Evolutionary conservation across 768 basidiomycete genomes (phyloP).

Genomic region (Hebeloma cylindrosporum): DNA sequence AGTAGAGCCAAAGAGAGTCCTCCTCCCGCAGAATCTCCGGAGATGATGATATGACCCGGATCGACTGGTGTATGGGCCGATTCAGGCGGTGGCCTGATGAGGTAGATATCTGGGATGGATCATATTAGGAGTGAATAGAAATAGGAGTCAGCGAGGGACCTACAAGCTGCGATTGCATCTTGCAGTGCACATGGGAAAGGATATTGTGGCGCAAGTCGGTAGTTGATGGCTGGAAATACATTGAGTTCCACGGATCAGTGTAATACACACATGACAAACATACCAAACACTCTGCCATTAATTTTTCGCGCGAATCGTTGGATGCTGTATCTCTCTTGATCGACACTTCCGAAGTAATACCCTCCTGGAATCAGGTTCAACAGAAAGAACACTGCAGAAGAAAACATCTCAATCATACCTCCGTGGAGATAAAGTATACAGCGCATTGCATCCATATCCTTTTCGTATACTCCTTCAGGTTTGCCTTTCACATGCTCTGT

Average conservation of each 20-base stretch:
- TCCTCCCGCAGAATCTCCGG: slow-evolving; percentile 93
- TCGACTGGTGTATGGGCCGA: slow-evolving; percentile 77
- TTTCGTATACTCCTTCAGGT: slow-evolving; percentile 46
- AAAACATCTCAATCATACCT: slow-evolving; percentile 39
- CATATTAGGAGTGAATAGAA: neutral
- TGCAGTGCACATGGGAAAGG: slow-evolving; percentile 94
- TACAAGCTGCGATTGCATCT: slow-evolving; percentile 86
- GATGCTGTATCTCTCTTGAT: slow-evolving; percentile 75
- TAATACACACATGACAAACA: slow-evolving; percentile 14
- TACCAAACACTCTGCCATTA: slow-evolving; percentile 84
- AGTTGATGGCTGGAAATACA: slow-evolving; percentile 62
- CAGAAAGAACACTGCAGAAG: neutral
- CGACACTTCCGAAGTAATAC: slow-evolving; percentile 83
- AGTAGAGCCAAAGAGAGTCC: slow-evolving; percentile 82
- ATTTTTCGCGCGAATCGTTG: slow-evolving; percentile 90
- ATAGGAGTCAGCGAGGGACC: neutral
- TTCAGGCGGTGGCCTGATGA: slow-evolving; percentile 83
- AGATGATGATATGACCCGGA: slow-evolving; percentile 79
- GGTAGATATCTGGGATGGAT: slow-evolving; percentile 67
- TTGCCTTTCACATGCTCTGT: slow-evolving; percentile 8
- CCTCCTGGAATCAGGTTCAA: slow-evolving; percentile 47
- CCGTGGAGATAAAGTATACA: slow-evolving; percentile 85
- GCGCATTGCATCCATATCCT: slow-evolving; percentile 79
- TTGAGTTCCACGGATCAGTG: neutral
- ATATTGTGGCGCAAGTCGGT: slow-evolving; percentile 92